Evolutionary conservation across 2,329 filamentous ascomycete genomes (phyloP).

Genomic region (Fragosphaeria purpurea): DNA sequence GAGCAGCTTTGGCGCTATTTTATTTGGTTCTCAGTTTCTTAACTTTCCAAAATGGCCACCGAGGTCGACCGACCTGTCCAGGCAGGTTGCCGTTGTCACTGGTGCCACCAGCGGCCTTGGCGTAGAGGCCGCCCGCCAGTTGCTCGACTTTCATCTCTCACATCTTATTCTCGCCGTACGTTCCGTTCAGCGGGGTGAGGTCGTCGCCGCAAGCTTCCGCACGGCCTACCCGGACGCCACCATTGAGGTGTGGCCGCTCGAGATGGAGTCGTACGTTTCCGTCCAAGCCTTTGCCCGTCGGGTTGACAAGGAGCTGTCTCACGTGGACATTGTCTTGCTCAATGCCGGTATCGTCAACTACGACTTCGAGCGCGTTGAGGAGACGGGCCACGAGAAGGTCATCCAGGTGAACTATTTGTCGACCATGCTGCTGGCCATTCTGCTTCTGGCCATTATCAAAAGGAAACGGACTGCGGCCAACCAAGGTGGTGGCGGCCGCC

Average conservation of each 20-base stretch:
- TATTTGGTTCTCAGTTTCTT: neutral
- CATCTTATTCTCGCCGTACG: constrained; percentile 31
- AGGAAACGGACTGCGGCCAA: constrained; percentile 5
- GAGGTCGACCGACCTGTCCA: constrained; percentile 1
- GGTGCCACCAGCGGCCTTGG: constrained; percentile 15
- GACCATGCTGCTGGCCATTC: constrained; percentile 18
- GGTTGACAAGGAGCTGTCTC: neutral
- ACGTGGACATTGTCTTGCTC: constrained; percentile 3
- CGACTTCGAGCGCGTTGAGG: neutral
- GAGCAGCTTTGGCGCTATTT: neutral
- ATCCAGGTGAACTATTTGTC: constrained; percentile 26
- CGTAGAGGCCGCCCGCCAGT: constrained; percentile 14
- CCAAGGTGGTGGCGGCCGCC: constrained; percentile 5
- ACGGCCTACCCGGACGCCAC: neutral
- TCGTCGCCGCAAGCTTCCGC: neutral
- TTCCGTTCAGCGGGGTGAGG: constrained; percentile 15
- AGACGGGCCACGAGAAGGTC: constrained; percentile 20
- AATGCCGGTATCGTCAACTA: constrained; percentile 3
- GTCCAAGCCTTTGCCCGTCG: constrained; percentile 22
- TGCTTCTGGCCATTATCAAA: constrained; percentile 18
- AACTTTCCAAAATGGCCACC: neutral
- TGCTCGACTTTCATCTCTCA: constrained; percentile 19
- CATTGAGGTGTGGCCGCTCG: constrained; percentile 28
- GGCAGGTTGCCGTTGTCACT: constrained; percentile 18
- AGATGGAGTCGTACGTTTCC: constrained; percentile 24